A percentile compares a stretch with the other conserved stretches of the same genome.
Evolutionary conservation across 202 grass and related monocot genomes (phyloP).

Genomic region (Setaria viridis): DNA sequence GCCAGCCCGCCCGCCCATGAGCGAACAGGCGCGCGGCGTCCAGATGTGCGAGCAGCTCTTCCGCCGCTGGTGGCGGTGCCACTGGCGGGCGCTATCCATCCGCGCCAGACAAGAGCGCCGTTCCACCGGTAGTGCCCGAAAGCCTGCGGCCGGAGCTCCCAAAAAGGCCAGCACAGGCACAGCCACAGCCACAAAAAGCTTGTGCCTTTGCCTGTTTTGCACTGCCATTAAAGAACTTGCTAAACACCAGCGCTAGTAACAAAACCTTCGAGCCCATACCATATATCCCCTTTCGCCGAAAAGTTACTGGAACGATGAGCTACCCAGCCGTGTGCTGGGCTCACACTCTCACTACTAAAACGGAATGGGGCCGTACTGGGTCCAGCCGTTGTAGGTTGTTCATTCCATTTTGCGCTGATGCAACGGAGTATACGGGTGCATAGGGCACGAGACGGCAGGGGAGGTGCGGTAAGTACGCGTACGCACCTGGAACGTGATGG

Average conservation of each 20-base stretch:
- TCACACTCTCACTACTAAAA: background rate
- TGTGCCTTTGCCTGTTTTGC: background rate
- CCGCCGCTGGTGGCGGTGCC: background rate
- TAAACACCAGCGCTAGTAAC: background rate
- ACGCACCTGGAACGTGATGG: constrained; percentile 82
- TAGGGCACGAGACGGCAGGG: background rate
- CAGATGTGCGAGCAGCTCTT: background rate
- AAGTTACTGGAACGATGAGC: background rate
- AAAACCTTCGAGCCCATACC: background rate
- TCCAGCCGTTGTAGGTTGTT: background rate
- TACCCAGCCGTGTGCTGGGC: background rate
- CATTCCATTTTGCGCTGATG: constrained; percentile 2
- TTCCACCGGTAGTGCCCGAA: constrained; percentile 45
- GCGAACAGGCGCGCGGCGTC: background rate
- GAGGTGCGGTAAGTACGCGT: background rate
- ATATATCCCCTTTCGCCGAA: background rate
- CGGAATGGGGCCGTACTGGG: background rate
- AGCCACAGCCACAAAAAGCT: constrained; percentile 17
- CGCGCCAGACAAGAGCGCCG: constrained; percentile 36
- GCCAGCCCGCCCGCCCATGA: constrained; percentile 31
- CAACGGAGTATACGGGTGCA: background rate
- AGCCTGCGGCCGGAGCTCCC: constrained; percentile 39
- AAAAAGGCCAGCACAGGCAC: constrained; percentile 50
- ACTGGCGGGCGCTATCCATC: background rate
- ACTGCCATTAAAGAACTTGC: background rate